Conservation (phyloP, 192 early-diverging fungal species). For the Coemansia nantahalensis region DNA sequence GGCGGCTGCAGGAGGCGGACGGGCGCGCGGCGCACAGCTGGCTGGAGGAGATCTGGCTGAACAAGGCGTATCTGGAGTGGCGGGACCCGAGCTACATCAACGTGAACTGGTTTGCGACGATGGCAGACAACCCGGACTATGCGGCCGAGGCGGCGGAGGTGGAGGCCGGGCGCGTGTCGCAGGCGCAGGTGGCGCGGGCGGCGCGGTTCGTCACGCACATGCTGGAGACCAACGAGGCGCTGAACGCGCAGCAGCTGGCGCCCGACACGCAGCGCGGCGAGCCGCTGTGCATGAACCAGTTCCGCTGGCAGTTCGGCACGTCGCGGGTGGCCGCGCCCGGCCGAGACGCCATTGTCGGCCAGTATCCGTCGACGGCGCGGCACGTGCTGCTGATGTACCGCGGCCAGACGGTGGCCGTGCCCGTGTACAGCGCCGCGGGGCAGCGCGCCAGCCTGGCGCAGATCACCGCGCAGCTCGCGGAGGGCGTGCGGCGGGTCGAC, state of each 20-base stretch:
- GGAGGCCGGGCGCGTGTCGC: slow-evolving; percentile 55
- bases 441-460: slow-evolving; percentile 57
- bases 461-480: slow-evolving; percentile 37
- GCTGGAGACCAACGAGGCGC: slow-evolving; percentile 69
- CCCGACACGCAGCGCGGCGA: slow-evolving; percentile 66
- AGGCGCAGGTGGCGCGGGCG: slow-evolving; percentile 75
- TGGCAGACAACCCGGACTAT: slow-evolving; percentile 60
- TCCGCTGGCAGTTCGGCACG: slow-evolving; percentile 81
- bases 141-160: slow-evolving; percentile 33
- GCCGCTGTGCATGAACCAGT: slow-evolving; percentile 95
- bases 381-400: slow-evolving; percentile 85
- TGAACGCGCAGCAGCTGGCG: slow-evolving; percentile 65
- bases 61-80: slow-evolving; percentile 83
- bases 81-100: slow-evolving; percentile 82
- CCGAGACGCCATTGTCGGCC: slow-evolving; percentile 67
- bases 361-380: slow-evolving; percentile 68
- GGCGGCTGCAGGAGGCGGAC: slow-evolving; percentile 68
- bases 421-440: slow-evolving; percentile 68
- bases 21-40: slow-evolving; percentile 69
- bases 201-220: slow-evolving; percentile 69
- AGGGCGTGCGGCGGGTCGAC: slow-evolving; percentile 21
- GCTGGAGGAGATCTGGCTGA: slow-evolving; percentile 85
- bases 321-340: slow-evolving; percentile 67
- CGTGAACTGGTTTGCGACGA: slow-evolving; percentile 84
- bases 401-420: slow-evolving; percentile 82